These are phyloP conservation scores for Claviceps arundinis DNA, from an alignment of 2,329 filamentous ascomycete genomes.

Conservation along the genomic window DNA sequence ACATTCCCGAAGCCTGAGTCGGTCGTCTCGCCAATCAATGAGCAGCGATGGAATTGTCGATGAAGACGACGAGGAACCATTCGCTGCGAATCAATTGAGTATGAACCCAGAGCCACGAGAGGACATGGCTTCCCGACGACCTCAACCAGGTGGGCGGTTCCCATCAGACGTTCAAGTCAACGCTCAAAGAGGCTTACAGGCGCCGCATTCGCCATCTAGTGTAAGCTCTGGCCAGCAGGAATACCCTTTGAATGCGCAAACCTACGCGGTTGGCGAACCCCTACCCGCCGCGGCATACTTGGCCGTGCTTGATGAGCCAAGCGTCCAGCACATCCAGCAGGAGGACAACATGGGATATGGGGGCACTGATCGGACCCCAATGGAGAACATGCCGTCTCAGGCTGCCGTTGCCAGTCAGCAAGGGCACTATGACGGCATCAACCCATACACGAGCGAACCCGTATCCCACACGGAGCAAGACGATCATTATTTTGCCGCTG, in stretches of 20 bases:
- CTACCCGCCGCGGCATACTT: conserved; percentile 26
- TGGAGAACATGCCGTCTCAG: conserved; percentile 36
- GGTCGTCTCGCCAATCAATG: conserved; percentile 44
- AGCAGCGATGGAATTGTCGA: conserved; percentile 73
- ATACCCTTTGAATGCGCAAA: conserved; percentile 36
- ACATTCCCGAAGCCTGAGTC: conserved; percentile 67
- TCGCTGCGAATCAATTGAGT: conserved; percentile 34
- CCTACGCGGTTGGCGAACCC: conserved; percentile 44
- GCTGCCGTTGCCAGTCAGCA: conserved; percentile 37
- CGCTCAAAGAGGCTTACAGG: conserved; percentile 63
- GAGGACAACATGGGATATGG: conserved; percentile 27
- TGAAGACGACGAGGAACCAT: conserved; percentile 53
- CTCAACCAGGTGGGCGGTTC: conserved; percentile 90
- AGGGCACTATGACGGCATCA: conserved; percentile 41
- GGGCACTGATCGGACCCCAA: conserved; percentile 28
- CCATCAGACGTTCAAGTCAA: conserved; percentile 86
- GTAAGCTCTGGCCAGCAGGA: conserved; percentile 52
- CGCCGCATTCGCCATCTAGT: conserved; percentile 67
- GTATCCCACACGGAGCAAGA: conserved; percentile 11
- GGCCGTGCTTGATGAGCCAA: conserved; percentile 13
- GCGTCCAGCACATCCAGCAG: not conserved
- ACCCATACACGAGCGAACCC: conserved; percentile 41
- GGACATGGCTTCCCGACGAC: conserved; percentile 47
- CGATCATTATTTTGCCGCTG: conserved; percentile 9
- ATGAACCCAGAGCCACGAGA: conserved; percentile 34